Percentiles rank a stretch among this genome's conserved stretches.
These are phyloP conservation scores for Tritrichomonas musculus DNA, from an alignment of 208 protist species.

Conservation along the genomic window DNA sequence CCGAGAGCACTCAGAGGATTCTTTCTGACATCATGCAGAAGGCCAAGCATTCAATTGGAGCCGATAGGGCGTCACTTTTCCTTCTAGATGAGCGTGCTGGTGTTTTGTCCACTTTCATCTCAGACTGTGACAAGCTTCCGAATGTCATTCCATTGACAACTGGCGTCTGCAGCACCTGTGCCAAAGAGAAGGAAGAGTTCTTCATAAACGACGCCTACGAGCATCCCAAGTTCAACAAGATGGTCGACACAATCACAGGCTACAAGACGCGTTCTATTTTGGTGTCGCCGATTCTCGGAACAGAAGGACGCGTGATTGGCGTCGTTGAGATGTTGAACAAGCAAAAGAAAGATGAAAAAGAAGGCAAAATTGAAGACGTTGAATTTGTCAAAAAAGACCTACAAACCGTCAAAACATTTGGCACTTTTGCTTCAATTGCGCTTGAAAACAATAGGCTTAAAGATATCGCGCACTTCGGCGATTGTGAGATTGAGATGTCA, in stretches of 20 bases:
- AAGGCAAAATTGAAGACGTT: not conserved
- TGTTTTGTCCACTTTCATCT: not conserved
- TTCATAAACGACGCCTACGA: not conserved
- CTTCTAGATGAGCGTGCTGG: not conserved
- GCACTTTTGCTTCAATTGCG: not conserved
- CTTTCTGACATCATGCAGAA: not conserved
- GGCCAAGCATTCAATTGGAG: not conserved
- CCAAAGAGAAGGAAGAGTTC: not conserved
- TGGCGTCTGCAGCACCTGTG: not conserved
- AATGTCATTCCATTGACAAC: not conserved
- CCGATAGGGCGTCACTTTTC: not conserved
- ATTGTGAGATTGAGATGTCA: not conserved
- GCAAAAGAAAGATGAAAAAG: not conserved
- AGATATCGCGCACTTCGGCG: not conserved
- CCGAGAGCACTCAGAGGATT: not conserved
- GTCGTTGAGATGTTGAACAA: not conserved
- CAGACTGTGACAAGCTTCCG: not conserved
- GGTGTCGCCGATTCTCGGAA: not conserved
- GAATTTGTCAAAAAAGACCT: not conserved
- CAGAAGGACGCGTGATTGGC: not conserved
- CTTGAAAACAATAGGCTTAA: not conserved
- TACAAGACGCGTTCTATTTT: not conserved
- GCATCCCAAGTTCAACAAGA: not conserved
- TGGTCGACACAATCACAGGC: not conserved
- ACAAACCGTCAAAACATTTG: not conserved